Evolutionary conservation across 2,329 filamentous ascomycete species (phyloP).

Genomic region (Hypoxylon sp.): DNA sequence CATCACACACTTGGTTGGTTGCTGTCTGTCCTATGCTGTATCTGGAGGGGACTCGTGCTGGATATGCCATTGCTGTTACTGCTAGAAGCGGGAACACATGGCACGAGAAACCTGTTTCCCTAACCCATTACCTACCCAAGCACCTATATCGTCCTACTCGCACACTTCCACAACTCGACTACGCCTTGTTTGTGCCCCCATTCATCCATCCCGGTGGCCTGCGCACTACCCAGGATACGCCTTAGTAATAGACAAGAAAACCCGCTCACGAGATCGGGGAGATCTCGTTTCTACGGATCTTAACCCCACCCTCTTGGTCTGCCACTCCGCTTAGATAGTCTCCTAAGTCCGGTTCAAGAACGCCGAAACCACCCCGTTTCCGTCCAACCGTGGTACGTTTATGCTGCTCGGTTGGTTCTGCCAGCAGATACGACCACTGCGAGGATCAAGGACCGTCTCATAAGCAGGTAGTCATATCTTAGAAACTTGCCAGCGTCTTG

Average conservation of each 20-base stretch:
- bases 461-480: too few species aligned
- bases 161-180: neutral
- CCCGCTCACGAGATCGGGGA: conserved; percentile 13
- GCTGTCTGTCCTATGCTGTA: neutral
- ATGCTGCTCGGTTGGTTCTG: neutral
- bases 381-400: neutral
- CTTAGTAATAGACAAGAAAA: conserved; percentile 8
- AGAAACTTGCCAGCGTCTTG: too few species aligned
- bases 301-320: conserved; percentile 14
- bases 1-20: conserved; percentile 6
- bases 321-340: conserved; percentile 11
- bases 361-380: conserved; percentile 5
- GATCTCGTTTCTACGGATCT: conserved; percentile 21
- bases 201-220: conserved; percentile 1
- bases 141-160: neutral
- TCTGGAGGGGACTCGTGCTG: conserved; percentile 2
- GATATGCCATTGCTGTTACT: conserved; percentile 8
- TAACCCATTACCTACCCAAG: conserved; percentile 8
- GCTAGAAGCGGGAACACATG: conserved; percentile 3
- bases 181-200: too few species aligned
- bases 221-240: conserved; percentile 5
- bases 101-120: conserved; percentile 10
- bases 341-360: conserved; percentile 13
- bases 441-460: too few species aligned
- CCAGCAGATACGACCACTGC: too few species aligned